phyloP scores from a whole-genome alignment of 1,139 yeast genomes.

The Kurtzmaniella natalensis region DNA sequence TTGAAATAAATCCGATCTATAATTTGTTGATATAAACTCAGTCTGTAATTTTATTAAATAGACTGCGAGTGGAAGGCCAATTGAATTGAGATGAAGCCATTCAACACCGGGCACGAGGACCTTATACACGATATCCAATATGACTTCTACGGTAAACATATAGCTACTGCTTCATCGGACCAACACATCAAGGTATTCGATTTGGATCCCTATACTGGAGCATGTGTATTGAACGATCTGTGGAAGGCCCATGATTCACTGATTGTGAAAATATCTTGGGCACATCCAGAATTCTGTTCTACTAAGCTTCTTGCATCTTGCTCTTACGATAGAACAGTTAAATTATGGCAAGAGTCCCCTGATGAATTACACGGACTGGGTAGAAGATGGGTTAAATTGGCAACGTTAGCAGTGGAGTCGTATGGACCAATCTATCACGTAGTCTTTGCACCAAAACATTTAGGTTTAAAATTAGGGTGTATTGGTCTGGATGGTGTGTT shows the following conservation, averaged over 20 bases:
- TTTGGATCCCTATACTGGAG: slow-evolving; percentile 47
- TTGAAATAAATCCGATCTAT: too few species aligned
- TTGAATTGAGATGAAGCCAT: slow-evolving; percentile 62
- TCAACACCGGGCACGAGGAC: slow-evolving; percentile 88
- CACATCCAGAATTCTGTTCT: slow-evolving; percentile 90
- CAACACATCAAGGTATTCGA: slow-evolving; percentile 88
- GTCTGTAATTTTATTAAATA: too few species aligned
- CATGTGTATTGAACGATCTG: slow-evolving; percentile 79
- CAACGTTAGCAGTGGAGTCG: slow-evolving; percentile 72
- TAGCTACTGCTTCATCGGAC: slow-evolving; percentile 91
- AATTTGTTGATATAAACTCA: too few species aligned
- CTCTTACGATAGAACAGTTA: slow-evolving; percentile 84
- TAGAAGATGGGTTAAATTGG: slow-evolving; percentile 72
- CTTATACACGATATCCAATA: slow-evolving; percentile 83
- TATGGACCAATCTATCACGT: slow-evolving; percentile 89
- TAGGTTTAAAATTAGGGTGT: slow-evolving; percentile 80
- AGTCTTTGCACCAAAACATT: slow-evolving; percentile 81
- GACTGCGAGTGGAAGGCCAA: too few species aligned
- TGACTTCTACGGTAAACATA: slow-evolving; percentile 83
- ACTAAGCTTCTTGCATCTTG: slow-evolving; percentile 71
- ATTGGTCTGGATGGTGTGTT: slow-evolving; percentile 89
- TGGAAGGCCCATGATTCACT: slow-evolving; percentile 96
- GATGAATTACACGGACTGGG: slow-evolving; percentile 75
- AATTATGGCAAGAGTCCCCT: slow-evolving; percentile 86
- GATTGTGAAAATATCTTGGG: slow-evolving; percentile 82